These are phyloP conservation scores for Simplicillium sp. DNA, from an alignment of 2,329 filamentous ascomycete species.

Conservation along the genomic window DNA sequence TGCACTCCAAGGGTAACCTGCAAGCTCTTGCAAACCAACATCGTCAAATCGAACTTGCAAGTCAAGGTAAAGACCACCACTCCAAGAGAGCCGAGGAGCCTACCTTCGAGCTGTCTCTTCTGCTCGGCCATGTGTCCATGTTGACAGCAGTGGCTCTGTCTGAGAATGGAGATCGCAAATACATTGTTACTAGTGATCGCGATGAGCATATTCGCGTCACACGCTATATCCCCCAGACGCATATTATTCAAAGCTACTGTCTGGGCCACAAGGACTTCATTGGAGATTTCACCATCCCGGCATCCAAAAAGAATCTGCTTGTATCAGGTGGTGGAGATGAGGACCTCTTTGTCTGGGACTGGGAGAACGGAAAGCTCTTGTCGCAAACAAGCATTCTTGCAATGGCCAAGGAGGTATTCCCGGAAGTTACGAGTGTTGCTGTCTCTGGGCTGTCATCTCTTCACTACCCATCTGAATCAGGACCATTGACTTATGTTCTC, in stretches of 20 bases:
- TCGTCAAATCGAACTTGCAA: slow-evolving; percentile 27
- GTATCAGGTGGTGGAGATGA: slow-evolving; percentile 83
- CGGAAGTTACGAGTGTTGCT: slow-evolving; percentile 31
- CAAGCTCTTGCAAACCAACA: slow-evolving; percentile 51
- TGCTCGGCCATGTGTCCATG: slow-evolving; percentile 93
- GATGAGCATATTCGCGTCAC: slow-evolving; percentile 80
- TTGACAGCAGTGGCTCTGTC: slow-evolving; percentile 64
- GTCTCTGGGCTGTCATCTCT: slow-evolving; percentile 33
- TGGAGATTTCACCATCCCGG: slow-evolving; percentile 61
- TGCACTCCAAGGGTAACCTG: slow-evolving; percentile 56
- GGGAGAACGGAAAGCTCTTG: slow-evolving; percentile 48
- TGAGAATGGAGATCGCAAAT: slow-evolving; percentile 29
- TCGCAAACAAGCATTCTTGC: slow-evolving; percentile 43
- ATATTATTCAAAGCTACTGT: slow-evolving; percentile 85
- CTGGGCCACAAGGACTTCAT: slow-evolving; percentile 83
- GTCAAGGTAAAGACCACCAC: slow-evolving; percentile 9
- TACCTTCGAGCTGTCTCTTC: slow-evolving; percentile 63
- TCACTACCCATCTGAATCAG: slow-evolving; percentile 17
- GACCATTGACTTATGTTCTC: slow-evolving; percentile 21
- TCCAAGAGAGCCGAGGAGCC: slow-evolving; percentile 24
- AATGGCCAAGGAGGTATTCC: slow-evolving; percentile 26
- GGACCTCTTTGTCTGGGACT: slow-evolving; percentile 74
- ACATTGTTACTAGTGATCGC: slow-evolving; percentile 47
- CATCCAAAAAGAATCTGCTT: slow-evolving; percentile 47
- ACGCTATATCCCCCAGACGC: slow-evolving; percentile 68